Percentiles rank a stretch among this genome's conserved stretches.
Conservation (phyloP, 192 early-diverging fungal genomes). For the Pilaira anomala region DNA sequence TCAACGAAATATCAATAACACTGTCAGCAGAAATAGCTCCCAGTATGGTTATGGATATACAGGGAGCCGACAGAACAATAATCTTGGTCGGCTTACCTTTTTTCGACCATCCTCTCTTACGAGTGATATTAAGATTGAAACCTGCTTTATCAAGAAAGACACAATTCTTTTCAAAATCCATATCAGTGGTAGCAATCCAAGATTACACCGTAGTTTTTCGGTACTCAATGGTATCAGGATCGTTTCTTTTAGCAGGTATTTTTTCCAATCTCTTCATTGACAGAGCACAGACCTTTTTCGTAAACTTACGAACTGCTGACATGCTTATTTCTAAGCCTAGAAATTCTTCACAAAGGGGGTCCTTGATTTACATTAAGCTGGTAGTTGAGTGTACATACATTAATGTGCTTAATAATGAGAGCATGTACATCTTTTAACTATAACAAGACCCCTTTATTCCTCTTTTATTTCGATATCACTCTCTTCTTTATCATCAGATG, state of each 20-base stretch:
- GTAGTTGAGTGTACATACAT: background rate
- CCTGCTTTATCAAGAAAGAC: conserved; percentile 33
- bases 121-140: conserved; percentile 22
- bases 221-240: background rate
- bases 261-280: conserved; percentile 7
- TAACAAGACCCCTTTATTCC: too few relatives aligned
- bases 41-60: conserved; percentile 8
- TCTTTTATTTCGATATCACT: too few relatives aligned
- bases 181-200: background rate
- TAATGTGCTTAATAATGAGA: background rate
- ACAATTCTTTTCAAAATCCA: conserved; percentile 25
- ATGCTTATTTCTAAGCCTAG: background rate
- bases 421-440: too few relatives aligned
- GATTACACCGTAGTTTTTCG: background rate
- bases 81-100: conserved; percentile 11
- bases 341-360: background rate
- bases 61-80: background rate
- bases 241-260: background rate
- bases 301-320: background rate
- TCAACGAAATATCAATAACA: conserved; percentile 17
- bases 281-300: background rate
- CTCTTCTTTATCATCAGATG: too few relatives aligned
- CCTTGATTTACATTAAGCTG: background rate
- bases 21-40: conserved; percentile 11
- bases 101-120: background rate